A percentile compares a stretch with the other conserved stretches of the same genome.
Evolutionary conservation across 2,329 filamentous ascomycete genomes (phyloP).

Genomic region (Xylariaceae sp.): DNA sequence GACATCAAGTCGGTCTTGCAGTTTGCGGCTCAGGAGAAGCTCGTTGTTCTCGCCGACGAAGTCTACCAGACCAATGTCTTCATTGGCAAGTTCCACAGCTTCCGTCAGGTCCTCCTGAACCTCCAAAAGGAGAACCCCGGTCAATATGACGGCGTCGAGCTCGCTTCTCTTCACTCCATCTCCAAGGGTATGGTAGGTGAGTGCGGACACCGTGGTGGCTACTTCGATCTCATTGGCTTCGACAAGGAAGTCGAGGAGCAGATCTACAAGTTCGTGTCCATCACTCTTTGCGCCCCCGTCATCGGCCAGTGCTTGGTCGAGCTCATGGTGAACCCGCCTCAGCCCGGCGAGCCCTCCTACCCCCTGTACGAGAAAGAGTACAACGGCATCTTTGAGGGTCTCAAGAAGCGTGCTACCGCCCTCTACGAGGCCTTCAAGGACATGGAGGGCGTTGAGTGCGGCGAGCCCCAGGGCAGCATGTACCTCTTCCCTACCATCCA

Average conservation of each 20-base stretch:
- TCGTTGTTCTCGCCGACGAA: slow-evolving; percentile 92
- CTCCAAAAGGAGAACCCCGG: slow-evolving; percentile 70
- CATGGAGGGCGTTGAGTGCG: slow-evolving; percentile 95
- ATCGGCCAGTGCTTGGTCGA: slow-evolving; percentile 95
- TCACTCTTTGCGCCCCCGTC: slow-evolving; percentile 93
- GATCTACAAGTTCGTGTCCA: slow-evolving; percentile 98
- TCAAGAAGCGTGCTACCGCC: slow-evolving; percentile 74
- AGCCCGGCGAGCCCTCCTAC: slow-evolving; percentile 75
- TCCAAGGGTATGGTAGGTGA: slow-evolving; percentile 99
- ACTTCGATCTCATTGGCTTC: slow-evolving; percentile 94
- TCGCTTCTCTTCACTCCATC: slow-evolving; percentile 86
- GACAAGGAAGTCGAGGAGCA: slow-evolving; percentile 78
- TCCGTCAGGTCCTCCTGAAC: slow-evolving; percentile 81
- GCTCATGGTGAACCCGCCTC: slow-evolving; percentile 94
- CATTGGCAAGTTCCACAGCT: slow-evolving; percentile 86
- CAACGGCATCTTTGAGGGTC: slow-evolving; percentile 69
- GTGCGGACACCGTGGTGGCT: slow-evolving; percentile 94
- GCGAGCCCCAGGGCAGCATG: slow-evolving; percentile 89
- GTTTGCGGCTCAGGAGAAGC: slow-evolving; percentile 75
- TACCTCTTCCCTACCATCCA: slow-evolving; percentile 96
- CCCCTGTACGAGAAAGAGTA: slow-evolving; percentile 83
- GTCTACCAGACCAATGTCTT: slow-evolving; percentile 99
- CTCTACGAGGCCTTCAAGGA: slow-evolving; percentile 84
- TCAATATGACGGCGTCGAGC: slow-evolving; percentile 78
- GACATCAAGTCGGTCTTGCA: slow-evolving; percentile 83